These are phyloP conservation scores for Oligophagozyma castellii DNA, from an alignment of 1,139 yeast species.

Conservation along the genomic window DNA sequence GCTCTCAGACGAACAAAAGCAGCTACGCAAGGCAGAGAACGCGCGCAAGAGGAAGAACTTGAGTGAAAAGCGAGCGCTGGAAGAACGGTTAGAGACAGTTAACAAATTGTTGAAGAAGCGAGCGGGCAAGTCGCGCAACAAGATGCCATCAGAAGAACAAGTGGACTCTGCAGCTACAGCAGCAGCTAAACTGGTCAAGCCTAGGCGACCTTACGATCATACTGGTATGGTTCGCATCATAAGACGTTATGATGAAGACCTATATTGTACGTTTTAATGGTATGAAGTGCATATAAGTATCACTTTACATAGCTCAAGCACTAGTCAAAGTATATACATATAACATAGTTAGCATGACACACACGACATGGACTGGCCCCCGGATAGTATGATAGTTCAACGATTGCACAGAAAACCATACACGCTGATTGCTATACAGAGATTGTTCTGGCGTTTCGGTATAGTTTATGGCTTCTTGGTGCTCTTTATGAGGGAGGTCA, in stretches of 20 bases:
- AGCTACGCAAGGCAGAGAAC: constrained; percentile 70
- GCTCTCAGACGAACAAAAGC: constrained; percentile 82
- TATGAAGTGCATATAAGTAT: too few species aligned
- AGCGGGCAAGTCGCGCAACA: constrained; percentile 48
- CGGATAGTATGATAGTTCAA: too few species aligned
- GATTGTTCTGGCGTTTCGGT: too few species aligned
- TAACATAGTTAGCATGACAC: too few species aligned
- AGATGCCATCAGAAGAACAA: constrained; percentile 23
- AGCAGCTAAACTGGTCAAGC: constrained; percentile 21
- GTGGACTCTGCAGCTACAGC: constrained; percentile 21
- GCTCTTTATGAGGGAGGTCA: constrained; percentile 11
- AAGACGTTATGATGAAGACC: constrained; percentile 8
- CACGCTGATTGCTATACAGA: too few species aligned
- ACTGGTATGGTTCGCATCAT: constrained; percentile 16
- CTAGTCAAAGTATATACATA: too few species aligned
- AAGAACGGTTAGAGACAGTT: constrained; percentile 83
- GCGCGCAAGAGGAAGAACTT: constrained; percentile 82
- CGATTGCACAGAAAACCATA: too few species aligned
- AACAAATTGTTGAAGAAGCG: constrained; percentile 75
- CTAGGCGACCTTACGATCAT: constrained; percentile 20
- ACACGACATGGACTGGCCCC: too few species aligned
- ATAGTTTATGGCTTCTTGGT: too few species aligned
- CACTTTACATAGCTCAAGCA: too few species aligned
- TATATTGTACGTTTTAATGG: constrained; percentile 6
- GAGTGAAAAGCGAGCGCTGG: constrained; percentile 72